phyloP scores from a whole-genome alignment of 2,329 filamentous ascomycete genomes.

The Colletotrichum coccodes region DNA sequence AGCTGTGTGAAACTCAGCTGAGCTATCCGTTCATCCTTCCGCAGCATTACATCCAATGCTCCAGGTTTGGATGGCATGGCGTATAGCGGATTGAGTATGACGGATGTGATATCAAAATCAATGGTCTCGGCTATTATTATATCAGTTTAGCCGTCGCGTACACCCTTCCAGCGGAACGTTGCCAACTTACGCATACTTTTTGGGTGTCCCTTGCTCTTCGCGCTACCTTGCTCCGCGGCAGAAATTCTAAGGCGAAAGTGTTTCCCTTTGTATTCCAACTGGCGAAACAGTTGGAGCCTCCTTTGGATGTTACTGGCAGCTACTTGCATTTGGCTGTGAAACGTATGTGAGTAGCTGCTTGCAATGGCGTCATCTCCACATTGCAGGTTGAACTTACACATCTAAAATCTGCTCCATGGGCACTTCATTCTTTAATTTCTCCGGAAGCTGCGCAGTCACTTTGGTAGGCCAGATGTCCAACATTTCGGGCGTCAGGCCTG shows the following conservation, averaged over 20 bases:
- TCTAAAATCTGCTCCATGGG: conserved; percentile 45
- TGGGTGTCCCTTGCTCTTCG: conserved; percentile 6
- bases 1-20: conserved; percentile 39
- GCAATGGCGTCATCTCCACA: background rate
- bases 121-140: conserved; percentile 32
- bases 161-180: background rate
- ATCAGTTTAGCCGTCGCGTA: background rate
- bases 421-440: conserved; percentile 43
- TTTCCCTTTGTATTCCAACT: conserved; percentile 39
- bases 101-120: conserved; percentile 44
- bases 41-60: conserved; percentile 40
- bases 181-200: conserved; percentile 19
- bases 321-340: conserved; percentile 19
- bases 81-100: conserved; percentile 41
- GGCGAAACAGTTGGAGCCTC: conserved; percentile 34
- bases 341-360: background rate
- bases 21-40: conserved; percentile 43
- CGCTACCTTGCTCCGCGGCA: conserved; percentile 20
- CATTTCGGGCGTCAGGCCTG: conserved; percentile 36
- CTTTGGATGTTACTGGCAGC: conserved; percentile 22
- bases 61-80: conserved; percentile 34
- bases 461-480: conserved; percentile 44
- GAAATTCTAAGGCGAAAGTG: conserved; percentile 38
- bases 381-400: conserved; percentile 7
- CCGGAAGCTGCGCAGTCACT: conserved; percentile 39